These are phyloP conservation scores for Penicillium cosmopolitanum DNA, from an alignment of 495 filamentous ascomycete species.

Conservation along the genomic window DNA sequence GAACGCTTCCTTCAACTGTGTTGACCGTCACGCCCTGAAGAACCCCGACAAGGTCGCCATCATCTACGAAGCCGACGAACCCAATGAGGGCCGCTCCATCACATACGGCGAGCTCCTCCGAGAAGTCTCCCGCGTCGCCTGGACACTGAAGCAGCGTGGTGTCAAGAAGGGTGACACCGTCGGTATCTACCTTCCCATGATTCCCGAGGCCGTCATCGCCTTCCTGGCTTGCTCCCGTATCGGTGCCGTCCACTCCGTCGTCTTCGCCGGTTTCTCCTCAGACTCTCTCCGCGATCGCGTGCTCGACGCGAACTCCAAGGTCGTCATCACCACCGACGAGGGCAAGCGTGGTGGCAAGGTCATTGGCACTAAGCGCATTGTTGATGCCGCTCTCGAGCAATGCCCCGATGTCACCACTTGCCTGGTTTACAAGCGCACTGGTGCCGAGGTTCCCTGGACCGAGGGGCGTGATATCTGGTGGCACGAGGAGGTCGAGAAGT, in stretches of 20 bases:
- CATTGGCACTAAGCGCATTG: conserved; percentile 98
- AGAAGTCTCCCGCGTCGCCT: conserved; percentile 84
- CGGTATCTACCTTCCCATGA: conserved; percentile 98
- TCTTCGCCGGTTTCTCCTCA: conserved; percentile 97
- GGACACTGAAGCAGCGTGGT: conserved; percentile 89
- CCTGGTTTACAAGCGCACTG: conserved; percentile 94
- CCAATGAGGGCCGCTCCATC: conserved; percentile 81
- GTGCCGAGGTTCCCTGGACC: conserved; percentile 90
- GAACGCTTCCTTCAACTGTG: conserved; percentile 96
- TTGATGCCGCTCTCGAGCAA: conserved; percentile 96
- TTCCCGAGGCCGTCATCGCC: conserved; percentile 90
- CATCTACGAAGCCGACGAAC: conserved; percentile 98
- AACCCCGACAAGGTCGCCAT: conserved; percentile 91
- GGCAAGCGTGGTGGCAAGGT: conserved; percentile 97
- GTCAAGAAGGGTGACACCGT: conserved; percentile 98
- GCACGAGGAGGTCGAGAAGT: conserved; percentile 98
- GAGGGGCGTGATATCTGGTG: conserved; percentile 92
- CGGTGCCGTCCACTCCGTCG: conserved; percentile 95
- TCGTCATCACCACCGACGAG: conserved; percentile 96
- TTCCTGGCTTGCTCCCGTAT: conserved; percentile 92
- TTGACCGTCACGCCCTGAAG: conserved; percentile 93
- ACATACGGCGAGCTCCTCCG: conserved; percentile 94
- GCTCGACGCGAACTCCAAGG: conserved; percentile 82
- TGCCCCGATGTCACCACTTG: conserved; percentile 87
- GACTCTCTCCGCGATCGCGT: conserved; percentile 97